Evolutionary conservation across 352 stramenopile species (phyloP).

Genomic region (Globisporangium radiosum): DNA sequence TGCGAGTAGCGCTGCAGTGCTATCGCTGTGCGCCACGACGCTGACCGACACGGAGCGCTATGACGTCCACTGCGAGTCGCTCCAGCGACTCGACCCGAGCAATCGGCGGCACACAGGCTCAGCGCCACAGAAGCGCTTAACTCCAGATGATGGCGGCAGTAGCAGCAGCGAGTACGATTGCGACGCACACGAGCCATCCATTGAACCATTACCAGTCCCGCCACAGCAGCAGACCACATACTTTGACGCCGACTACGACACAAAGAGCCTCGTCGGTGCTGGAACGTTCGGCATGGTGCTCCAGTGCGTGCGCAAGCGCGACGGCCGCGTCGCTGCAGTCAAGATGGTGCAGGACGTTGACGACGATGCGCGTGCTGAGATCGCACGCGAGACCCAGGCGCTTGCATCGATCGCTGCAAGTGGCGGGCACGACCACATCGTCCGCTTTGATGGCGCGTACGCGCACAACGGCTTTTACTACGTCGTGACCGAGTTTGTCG

Average conservation of each 20-base stretch:
- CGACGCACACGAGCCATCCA: background rate
- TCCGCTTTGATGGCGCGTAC: slow-evolving; percentile 59
- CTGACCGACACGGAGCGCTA: no score
- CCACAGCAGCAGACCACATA: slow-evolving; percentile 13
- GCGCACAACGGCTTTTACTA: slow-evolving; percentile 77
- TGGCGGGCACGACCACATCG: slow-evolving; percentile 59
- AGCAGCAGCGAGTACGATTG: background rate
- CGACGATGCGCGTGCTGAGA: slow-evolving; percentile 40
- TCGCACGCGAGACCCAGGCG: slow-evolving; percentile 53
- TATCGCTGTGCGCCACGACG: background rate
- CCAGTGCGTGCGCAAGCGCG: slow-evolving; percentile 63
- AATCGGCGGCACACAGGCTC: slow-evolving; percentile 9
- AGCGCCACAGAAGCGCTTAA: slow-evolving; percentile 11
- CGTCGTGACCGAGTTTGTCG: slow-evolving; percentile 72
- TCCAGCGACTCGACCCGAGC: slow-evolving; percentile 3
- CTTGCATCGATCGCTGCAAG: slow-evolving; percentile 39
- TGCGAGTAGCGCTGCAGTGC: background rate
- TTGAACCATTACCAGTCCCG: background rate
- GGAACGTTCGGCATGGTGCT: slow-evolving; percentile 82
- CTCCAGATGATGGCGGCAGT: background rate
- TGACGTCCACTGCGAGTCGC: slow-evolving; percentile 3
- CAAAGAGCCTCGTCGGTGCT: slow-evolving; percentile 50
- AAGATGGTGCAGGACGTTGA: slow-evolving; percentile 71
- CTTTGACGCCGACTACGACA: slow-evolving; percentile 68
- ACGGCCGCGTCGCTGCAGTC: slow-evolving; percentile 54